phyloP scores from a whole-genome alignment of 2,329 filamentous ascomycete genomes.

The Paraphaeosphaeria minitans region DNA sequence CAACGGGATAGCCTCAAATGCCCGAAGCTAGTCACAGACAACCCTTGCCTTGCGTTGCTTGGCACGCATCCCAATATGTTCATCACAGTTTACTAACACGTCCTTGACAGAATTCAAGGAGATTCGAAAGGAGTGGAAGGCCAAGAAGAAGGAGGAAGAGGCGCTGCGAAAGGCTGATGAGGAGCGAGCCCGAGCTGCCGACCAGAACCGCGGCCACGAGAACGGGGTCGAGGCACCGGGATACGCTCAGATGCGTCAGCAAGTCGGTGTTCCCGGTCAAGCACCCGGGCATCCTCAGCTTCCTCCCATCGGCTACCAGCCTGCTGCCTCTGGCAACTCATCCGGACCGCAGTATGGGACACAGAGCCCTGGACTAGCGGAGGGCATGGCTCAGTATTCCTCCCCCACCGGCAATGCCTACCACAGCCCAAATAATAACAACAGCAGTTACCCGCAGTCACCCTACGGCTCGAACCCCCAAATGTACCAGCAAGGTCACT shows the following conservation, averaged over 20 bases:
- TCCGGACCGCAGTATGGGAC: conserved; percentile 54
- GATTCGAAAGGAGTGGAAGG: conserved; percentile 98
- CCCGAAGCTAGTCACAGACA: conserved; percentile 51
- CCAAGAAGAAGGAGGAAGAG: conserved; percentile 98
- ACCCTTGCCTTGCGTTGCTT: conserved; percentile 47
- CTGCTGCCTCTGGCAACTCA: conserved; percentile 50
- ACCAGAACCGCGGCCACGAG: conserved; percentile 54
- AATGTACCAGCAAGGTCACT: conserved; percentile 54
- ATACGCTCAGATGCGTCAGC: conserved; percentile 52
- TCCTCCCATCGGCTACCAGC: conserved; percentile 58
- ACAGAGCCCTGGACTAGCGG: conserved; percentile 52
- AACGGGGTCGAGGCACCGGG: conserved; percentile 58
- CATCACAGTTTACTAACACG: conserved; percentile 46
- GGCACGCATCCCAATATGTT: conserved; percentile 30
- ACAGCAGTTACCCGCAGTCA: conserved; percentile 57
- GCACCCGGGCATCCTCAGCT: conserved; percentile 54
- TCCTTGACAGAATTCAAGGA: conserved; percentile 86
- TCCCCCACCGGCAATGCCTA: conserved; percentile 50
- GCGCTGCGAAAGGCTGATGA: conserved; percentile 87
- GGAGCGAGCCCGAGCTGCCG: conserved; percentile 73
- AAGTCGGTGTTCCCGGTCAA: conserved; percentile 52
- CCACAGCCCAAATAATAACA: conserved; percentile 50
- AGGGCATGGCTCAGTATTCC: conserved; percentile 57
- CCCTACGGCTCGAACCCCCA: conserved; percentile 56
- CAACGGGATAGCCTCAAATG: conserved; percentile 49